These are phyloP conservation scores for Septoria petroselini DNA, from an alignment of 2,329 filamentous ascomycete species.

Conservation along the genomic window DNA sequence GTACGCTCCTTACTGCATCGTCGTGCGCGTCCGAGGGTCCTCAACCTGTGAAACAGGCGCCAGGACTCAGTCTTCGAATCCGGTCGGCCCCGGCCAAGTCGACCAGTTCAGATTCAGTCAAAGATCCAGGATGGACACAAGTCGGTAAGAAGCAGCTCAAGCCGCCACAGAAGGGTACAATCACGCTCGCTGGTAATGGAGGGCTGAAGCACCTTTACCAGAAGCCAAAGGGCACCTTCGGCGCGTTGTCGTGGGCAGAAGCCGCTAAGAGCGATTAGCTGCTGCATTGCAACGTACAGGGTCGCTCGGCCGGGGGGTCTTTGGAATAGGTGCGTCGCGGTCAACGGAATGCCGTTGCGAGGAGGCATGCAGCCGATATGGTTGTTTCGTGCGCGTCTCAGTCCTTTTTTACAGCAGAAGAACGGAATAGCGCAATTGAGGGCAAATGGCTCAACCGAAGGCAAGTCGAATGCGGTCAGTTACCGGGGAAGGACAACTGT, in stretches of 20 bases:
- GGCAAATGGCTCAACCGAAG: too few relatives aligned
- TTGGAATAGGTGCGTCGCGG: neutral
- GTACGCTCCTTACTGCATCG: constrained; percentile 15
- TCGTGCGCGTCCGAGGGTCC: constrained; percentile 14
- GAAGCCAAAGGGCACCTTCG: constrained; percentile 22
- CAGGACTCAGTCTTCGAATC: constrained; percentile 4
- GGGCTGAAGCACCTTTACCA: constrained; percentile 25
- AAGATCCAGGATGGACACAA: constrained; percentile 22
- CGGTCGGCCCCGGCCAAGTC: constrained; percentile 1
- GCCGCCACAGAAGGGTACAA: constrained; percentile 13
- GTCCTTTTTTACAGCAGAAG: too few relatives aligned
- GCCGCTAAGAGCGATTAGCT: constrained; percentile 13
- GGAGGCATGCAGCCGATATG: too few relatives aligned
- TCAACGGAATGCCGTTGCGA: neutral
- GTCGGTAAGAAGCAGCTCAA: constrained; percentile 25
- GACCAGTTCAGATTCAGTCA: constrained; percentile 7
- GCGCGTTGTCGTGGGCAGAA: constrained; percentile 19
- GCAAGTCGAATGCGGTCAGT: too few relatives aligned
- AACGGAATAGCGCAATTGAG: too few relatives aligned
- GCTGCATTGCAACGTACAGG: neutral
- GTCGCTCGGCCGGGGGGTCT: neutral
- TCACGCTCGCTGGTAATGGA: constrained; percentile 25
- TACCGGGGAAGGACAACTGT: too few relatives aligned
- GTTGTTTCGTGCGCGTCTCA: too few relatives aligned
- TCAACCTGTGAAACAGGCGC: constrained; percentile 13